Base-by-base conservation (phyloP, 345 rosid genomes). In the Cardiospermum halicacabum region DNA sequence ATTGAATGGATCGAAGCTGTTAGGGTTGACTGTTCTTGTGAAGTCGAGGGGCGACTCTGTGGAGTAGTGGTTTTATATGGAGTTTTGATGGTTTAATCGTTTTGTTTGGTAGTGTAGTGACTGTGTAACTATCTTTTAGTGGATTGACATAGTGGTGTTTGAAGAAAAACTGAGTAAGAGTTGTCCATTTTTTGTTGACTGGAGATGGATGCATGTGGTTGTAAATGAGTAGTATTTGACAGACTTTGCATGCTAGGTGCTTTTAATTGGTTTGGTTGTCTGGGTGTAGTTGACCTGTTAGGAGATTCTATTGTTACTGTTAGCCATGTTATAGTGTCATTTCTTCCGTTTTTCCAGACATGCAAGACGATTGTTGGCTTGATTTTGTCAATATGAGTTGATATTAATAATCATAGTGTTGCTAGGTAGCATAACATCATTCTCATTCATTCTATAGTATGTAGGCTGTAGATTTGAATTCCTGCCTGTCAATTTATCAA, bases 1-100 rank as follows among this genome's bases (percentile, higher is more conserved):
- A 55, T 55, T 11, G 45, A 39, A 19, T 65, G 42, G 69, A 36
- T 34, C 43, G 15, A 34, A 51, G 67, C 13, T 50, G 16, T 49
- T 1, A 56, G 30, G 19, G 34, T 34, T 49, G 47, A 49, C 45
- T 62, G 43, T 22, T 49, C 3, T 49, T 28, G 11, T 32, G 47
- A 51, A 63, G 48, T 63, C 47, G 5, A 32, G 31, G 56, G 31
- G 32, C 24, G 18, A 18, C 48, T 51, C 25, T 12, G 22, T 62
- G 45, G 2, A 25, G 27, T 6, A 15, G 12, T 62, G 18, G 4
- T 49, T 31, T 6, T 9, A 19, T 9, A 36, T 34, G 7, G n/a
- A 60, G 39, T n/a, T 27, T 6, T 3, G 11, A 15, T n/a, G 50
- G 13, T 18, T 10, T 43, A 16, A 26, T 54, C 22, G 1, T 1